A percentile compares a stretch with the other conserved stretches of the same genome.
Evolutionary conservation across 768 basidiomycete species (phyloP).

Genomic region (Suillus placidus): DNA sequence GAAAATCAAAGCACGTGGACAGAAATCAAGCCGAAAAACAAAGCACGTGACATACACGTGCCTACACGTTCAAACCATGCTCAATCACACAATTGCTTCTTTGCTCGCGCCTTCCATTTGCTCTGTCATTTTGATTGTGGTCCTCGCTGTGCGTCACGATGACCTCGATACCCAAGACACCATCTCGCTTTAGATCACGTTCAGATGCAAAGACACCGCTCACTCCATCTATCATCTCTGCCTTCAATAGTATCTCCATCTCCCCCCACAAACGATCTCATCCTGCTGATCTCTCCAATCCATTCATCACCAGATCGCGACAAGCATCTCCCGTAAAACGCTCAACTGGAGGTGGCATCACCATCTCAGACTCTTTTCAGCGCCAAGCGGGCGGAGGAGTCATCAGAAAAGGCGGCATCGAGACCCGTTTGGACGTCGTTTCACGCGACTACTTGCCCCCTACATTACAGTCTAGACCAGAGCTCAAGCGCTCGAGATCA

Average conservation of each 20-base stretch:
- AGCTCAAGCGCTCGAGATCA: conserved; percentile 73
- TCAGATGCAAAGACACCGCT: conserved; percentile 54
- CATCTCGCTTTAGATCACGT: conserved; percentile 48
- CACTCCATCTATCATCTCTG: conserved; percentile 45
- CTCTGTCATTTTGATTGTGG: not conserved
- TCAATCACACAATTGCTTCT: not conserved
- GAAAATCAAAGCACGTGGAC: conserved; percentile 6
- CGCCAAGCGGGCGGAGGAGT: conserved; percentile 68
- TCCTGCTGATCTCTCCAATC: conserved; percentile 59
- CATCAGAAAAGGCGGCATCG: conserved; percentile 75
- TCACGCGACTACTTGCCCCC: conserved; percentile 78
- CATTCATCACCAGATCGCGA: conserved; percentile 60
- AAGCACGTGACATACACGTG: conserved; percentile 23
- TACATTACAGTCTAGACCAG: conserved; percentile 45
- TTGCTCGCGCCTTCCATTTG: not conserved
- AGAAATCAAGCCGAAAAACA: conserved; percentile 6
- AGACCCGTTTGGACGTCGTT: conserved; percentile 76
- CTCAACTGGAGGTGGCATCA: conserved; percentile 47
- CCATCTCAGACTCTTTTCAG: conserved; percentile 55
- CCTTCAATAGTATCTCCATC: conserved; percentile 41
- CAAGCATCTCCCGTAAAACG: conserved; percentile 70
- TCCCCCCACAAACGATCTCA: conserved; percentile 34
- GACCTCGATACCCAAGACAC: conserved; percentile 44
- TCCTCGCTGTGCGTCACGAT: conserved; percentile 13
- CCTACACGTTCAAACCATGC: conserved; percentile 12